Evolutionary conservation across 768 basidiomycete species (phyloP).

Genomic region (Tephrocybe sp.): DNA sequence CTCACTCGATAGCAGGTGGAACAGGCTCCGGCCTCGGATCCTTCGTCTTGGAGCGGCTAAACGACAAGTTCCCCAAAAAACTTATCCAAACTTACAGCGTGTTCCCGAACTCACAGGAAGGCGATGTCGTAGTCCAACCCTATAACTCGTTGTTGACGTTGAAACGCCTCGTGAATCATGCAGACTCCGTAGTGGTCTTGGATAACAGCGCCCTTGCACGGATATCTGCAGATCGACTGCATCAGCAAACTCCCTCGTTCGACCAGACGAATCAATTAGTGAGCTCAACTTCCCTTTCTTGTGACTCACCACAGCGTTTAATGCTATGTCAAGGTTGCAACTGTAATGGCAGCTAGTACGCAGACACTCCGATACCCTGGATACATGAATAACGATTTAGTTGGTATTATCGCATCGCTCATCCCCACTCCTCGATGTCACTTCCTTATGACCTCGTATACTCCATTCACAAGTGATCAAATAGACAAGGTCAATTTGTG

Average conservation of each 20-base stretch:
- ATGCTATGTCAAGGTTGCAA: constrained; percentile 68
- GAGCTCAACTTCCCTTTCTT: constrained; percentile 20
- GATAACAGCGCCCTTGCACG: constrained; percentile 93
- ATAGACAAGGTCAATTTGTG: constrained; percentile 74
- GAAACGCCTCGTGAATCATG: constrained; percentile 92
- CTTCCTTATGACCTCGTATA: constrained; percentile 98
- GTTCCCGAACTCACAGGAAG: constrained; percentile 90
- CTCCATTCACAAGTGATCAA: constrained; percentile 95
- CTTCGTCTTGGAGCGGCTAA: constrained; percentile 93
- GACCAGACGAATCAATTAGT: constrained; percentile 93
- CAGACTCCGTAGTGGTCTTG: constrained; percentile 95
- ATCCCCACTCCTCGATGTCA: constrained; percentile 98
- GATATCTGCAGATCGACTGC: constrained; percentile 89
- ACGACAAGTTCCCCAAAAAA: constrained; percentile 98
- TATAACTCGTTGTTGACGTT: constrained; percentile 94
- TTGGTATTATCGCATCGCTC: constrained; percentile 93
- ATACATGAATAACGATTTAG: constrained; percentile 99
- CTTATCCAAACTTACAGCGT: constrained; percentile 99
- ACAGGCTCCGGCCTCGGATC: constrained; percentile 98
- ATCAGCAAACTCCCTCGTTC: constrained; percentile 83
- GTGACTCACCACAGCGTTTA: not conserved
- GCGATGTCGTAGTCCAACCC: constrained; percentile 97
- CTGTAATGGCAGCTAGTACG: constrained; percentile 97
- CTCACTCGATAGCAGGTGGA: constrained; percentile 98
- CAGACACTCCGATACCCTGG: constrained; percentile 96